phyloP scores from a whole-genome alignment of 1,284 basidiomycete species.

The Marasmius tenuissimus region DNA sequence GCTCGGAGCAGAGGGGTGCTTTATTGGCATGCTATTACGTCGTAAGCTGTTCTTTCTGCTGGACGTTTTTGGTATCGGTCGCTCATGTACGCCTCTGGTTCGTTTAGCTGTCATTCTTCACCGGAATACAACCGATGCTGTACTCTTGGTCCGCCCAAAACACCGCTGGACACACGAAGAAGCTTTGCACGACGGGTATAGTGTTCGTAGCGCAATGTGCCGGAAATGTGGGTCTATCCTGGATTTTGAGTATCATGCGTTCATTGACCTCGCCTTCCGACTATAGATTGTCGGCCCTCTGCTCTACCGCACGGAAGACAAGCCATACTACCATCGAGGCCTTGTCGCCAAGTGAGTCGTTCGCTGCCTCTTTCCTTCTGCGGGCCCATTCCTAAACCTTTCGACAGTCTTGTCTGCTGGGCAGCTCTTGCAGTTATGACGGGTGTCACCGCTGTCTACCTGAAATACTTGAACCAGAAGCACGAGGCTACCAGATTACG shows the following conservation, averaged over 20 bases:
- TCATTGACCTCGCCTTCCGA: not conserved
- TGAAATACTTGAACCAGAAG: conserved; percentile 38
- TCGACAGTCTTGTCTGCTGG: conserved; percentile 37
- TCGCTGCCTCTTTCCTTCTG: not conserved
- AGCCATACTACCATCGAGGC: conserved; percentile 38
- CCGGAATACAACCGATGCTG: conserved; percentile 32
- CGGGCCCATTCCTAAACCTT: not conserved
- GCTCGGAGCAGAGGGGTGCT: conserved; percentile 26
- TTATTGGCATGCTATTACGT: conserved; percentile 45
- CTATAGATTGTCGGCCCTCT: conserved; percentile 39
- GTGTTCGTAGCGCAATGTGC: conserved; percentile 43
- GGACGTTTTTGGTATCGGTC: conserved; percentile 17
- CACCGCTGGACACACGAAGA: conserved; percentile 45
- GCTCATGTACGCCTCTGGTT: not conserved
- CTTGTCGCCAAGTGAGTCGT: conserved; percentile 33
- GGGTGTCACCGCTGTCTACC: conserved; percentile 37
- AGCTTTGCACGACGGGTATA: conserved; percentile 37
- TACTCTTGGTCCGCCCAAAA: conserved; percentile 44
- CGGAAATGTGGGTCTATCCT: conserved; percentile 32
- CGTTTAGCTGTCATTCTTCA: conserved; percentile 3
- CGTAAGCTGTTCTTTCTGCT: conserved; percentile 34
- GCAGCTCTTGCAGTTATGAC: conserved; percentile 31
- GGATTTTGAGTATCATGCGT: not conserved
- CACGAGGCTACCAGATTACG: conserved; percentile 34
- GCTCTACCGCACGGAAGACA: conserved; percentile 37